A percentile compares a stretch with the other conserved stretches of the same genome.
Conservation (phyloP, 139 green algal genomes). For the Microglena sp. region DNA sequence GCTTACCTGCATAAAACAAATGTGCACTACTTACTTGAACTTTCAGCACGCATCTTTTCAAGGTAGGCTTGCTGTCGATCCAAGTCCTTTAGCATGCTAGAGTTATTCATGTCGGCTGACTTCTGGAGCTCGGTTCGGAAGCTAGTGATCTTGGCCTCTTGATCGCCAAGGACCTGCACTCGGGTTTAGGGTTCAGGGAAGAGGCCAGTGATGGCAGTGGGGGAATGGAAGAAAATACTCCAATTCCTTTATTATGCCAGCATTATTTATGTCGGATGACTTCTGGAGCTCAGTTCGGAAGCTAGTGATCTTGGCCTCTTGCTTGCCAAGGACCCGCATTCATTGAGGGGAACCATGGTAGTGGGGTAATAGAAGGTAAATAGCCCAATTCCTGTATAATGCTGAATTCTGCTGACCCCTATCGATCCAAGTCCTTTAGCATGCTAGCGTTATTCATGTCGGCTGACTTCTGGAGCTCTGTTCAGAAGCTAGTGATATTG, state of each 20-base stretch:
- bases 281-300: conserved; percentile 78
- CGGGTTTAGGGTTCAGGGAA: no score
- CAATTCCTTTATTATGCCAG: conserved; percentile 61
- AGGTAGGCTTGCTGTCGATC: conserved; percentile 75
- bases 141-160: conserved; percentile 44
- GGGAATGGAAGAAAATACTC: no score
- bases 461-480: conserved; percentile 59
- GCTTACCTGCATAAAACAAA: no score
- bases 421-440: conserved; percentile 73
- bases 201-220: no score
- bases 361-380: no score
- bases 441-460: conserved; percentile 52
- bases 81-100: conserved; percentile 61
- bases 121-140: conserved; percentile 78
- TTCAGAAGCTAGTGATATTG: conserved; percentile 56
- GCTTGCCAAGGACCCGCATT: no score
- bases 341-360: no score
- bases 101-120: conserved; percentile 44
- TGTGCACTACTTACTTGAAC: no score
- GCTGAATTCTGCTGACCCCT: no score
- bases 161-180: conserved; percentile 61
- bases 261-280: conserved; percentile 44
- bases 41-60: conserved; percentile 82
- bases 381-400: no score
- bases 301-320: conserved; percentile 41